These are phyloP conservation scores for Protomyces gravidus DNA, from an alignment of 1,139 yeast species.

Conservation along the genomic window DNA sequence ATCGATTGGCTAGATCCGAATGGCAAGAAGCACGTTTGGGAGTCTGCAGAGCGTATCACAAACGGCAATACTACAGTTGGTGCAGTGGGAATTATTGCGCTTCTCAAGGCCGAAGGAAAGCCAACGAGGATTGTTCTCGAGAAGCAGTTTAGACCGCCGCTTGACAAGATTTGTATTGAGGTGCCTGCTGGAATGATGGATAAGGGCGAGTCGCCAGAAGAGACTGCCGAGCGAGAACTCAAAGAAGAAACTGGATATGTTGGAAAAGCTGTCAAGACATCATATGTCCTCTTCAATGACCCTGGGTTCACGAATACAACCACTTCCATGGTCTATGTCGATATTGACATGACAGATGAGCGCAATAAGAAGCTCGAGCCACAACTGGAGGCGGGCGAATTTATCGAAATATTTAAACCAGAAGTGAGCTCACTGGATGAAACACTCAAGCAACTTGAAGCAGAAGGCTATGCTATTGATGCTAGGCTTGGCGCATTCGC, in stretches of 20 bases:
- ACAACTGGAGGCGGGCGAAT: constrained; percentile 65
- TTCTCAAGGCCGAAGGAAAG: constrained; percentile 23
- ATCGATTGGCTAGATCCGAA: constrained; percentile 28
- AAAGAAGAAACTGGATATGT: constrained; percentile 89
- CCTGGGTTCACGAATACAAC: constrained; percentile 91
- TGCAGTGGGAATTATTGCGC: constrained; percentile 31
- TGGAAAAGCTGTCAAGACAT: constrained; percentile 54
- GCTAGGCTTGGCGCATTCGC: constrained; percentile 29
- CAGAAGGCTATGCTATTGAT: constrained; percentile 28
- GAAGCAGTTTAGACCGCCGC: constrained; percentile 30
- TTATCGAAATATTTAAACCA: constrained; percentile 26
- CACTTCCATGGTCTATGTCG: constrained; percentile 70
- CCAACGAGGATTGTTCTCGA: constrained; percentile 25
- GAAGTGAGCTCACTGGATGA: constrained; percentile 19
- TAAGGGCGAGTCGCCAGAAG: constrained; percentile 68
- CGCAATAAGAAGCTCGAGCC: constrained; percentile 67
- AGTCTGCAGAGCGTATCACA: constrained; percentile 29
- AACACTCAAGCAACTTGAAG: constrained; percentile 21
- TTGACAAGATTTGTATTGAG: constrained; percentile 50
- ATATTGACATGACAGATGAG: constrained; percentile 63
- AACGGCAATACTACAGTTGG: constrained; percentile 23
- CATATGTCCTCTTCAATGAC: constrained; percentile 69
- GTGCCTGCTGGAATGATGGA: constrained; percentile 94
- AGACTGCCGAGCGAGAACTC: constrained; percentile 81
- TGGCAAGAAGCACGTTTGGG: constrained; percentile 30